Conservation (phyloP, 1,139 yeast species). For the Diutina sp. region DNA sequence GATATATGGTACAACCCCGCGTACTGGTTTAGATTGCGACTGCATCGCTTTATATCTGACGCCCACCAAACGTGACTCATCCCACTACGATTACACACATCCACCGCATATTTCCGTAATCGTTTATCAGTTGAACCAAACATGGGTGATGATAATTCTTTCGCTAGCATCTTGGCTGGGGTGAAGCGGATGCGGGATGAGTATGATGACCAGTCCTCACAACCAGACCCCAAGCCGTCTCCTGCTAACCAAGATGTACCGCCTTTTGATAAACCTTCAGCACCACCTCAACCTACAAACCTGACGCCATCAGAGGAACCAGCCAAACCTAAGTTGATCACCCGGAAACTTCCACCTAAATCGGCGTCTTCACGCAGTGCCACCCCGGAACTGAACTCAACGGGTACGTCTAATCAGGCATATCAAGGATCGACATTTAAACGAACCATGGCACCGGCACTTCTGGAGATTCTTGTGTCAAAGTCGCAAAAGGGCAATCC, state of each 20-base stretch:
- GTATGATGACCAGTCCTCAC: background rate
- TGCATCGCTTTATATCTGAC: background rate
- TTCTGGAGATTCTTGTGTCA: constrained; percentile 9
- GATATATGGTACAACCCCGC: background rate
- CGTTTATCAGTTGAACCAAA: background rate
- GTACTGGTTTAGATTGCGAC: background rate
- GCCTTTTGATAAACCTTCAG: background rate
- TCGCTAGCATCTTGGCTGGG: constrained; percentile 52
- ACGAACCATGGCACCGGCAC: background rate
- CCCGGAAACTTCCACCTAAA: background rate
- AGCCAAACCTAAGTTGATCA: background rate
- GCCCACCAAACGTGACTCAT: background rate
- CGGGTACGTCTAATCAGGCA: background rate
- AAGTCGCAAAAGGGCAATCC: constrained; percentile 33
- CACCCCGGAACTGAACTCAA: background rate
- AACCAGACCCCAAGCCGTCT: background rate
- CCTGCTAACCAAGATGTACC: background rate
- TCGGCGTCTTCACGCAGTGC: background rate
- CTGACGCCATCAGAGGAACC: background rate
- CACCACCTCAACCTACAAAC: background rate
- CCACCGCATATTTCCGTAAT: background rate
- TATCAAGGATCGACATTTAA: background rate
- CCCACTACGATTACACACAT: background rate
- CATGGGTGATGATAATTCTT: constrained; percentile 18
- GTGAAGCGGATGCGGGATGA: constrained; percentile 36